Base-by-base conservation (phyloP, 2,329 filamentous ascomycete species). In the Calonectria honghensis region DNA sequence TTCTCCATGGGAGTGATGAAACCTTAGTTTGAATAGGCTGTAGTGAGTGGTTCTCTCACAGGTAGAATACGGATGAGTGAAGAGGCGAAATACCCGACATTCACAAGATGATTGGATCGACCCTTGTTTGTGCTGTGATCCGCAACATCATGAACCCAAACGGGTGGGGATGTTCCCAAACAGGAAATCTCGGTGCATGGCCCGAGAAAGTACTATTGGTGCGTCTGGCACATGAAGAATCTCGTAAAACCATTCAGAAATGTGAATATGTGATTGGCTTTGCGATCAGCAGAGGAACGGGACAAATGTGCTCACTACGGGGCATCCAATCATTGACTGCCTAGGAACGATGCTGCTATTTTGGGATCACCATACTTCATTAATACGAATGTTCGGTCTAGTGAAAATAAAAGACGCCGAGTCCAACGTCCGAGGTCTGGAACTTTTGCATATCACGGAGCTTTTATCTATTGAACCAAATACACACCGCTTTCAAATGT, bases 171-270 rank as follows among this genome's bases (percentile, higher is more conserved):
- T 41, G n/a, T 14, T 39, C 57, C 35, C 6, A 41, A 61, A 61
- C 9, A 61, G 57, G 57, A 41, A 61, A 27, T 61, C 24, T 41
- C 31, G 57, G 57, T 29, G 3, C n/a, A 41, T 61, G 57, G 14
- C 37, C 57, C 57, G 35, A 24, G 10, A 24, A 18, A 3, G 14
- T 29, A 35, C 24, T 10, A 10, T 41, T 61, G 57, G 57, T 29
- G n/a, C 37, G 13, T 41, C 27, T 29, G 13, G 10, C 24, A 3
- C 11, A 41, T 27, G 18, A 29, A 39, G 37, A n/a, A 39, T 27
- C 32, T 16, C 37, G 24, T 63, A 27, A 18, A 29, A 63, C 3
- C 0, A 29, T 16, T 14, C 24, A 39, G 37, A n/a, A 13, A 6
- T 11, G 14, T 63, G 24, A 41, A 18, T 16, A 3, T 11, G 14